Conservation (phyloP, 768 basidiomycete genomes). For the Russula virescens region DNA sequence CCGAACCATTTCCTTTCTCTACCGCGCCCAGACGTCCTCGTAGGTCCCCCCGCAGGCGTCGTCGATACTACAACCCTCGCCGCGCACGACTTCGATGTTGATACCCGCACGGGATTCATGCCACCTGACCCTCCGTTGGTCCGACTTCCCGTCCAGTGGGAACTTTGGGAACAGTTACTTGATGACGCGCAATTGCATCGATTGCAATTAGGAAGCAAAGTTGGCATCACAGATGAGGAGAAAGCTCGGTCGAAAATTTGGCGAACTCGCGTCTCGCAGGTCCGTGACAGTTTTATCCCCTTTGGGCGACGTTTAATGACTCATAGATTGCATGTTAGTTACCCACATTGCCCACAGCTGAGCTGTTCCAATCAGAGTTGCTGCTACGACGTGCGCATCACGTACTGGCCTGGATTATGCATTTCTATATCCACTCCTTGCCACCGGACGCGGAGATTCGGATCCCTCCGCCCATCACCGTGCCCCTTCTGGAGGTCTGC, state of each 20-base stretch:
- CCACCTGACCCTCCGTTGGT: constrained; percentile 66
- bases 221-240: constrained; percentile 30
- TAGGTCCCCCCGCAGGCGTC: constrained; percentile 28
- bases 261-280: constrained; percentile 38
- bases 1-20: constrained; percentile 34
- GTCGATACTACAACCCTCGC: constrained; percentile 36
- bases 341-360: constrained; percentile 35
- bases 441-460: constrained; percentile 36
- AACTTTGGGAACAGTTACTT: constrained; percentile 63
- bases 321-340: constrained; percentile 31
- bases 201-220: constrained; percentile 48
- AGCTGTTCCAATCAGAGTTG: constrained; percentile 38
- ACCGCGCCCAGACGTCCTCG: constrained; percentile 31
- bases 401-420: constrained; percentile 48
- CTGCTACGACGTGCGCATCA: constrained; percentile 50
- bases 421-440: constrained; percentile 50
- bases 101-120: constrained; percentile 88
- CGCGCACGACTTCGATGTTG: constrained; percentile 71
- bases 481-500: constrained; percentile 72
- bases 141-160: constrained; percentile 58
- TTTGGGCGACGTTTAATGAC: not conserved
- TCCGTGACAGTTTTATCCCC: constrained; percentile 25
- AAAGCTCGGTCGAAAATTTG: constrained; percentile 35
- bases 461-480: constrained; percentile 64
- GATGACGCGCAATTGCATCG: constrained; percentile 43